Conservation (phyloP, 352 stramenopile genomes). For the Chrysophaeum taylorii region DNA sequence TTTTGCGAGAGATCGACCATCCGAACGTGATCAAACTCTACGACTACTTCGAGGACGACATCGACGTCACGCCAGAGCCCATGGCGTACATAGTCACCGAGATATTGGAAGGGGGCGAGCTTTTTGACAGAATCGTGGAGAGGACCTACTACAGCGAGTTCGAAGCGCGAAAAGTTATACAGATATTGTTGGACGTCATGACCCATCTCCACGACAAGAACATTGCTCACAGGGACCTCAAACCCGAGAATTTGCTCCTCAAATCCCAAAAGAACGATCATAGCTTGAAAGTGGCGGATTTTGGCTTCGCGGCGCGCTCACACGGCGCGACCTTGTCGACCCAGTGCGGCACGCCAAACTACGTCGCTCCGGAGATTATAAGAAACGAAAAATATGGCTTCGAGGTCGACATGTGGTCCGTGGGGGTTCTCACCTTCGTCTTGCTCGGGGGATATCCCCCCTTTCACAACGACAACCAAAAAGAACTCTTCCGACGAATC, state of each 20-base stretch:
- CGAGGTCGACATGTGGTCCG: slow-evolving; percentile 81
- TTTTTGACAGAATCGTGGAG: slow-evolving; percentile 78
- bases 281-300: slow-evolving; percentile 81
- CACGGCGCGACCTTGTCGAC: slow-evolving; percentile 13
- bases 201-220: slow-evolving; percentile 30
- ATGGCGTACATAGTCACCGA: slow-evolving; percentile 83
- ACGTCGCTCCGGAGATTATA: slow-evolving; percentile 85
- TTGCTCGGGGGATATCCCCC: slow-evolving; percentile 77
- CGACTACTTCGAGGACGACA: slow-evolving; percentile 1
- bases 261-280: slow-evolving; percentile 51
- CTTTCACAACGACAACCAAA: slow-evolving; percentile 45
- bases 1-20: slow-evolving; percentile 30
- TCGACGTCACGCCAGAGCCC: not conserved
- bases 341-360: slow-evolving; percentile 64
- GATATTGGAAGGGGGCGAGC: slow-evolving; percentile 68
- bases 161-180: slow-evolving; percentile 49
- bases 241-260: slow-evolving; percentile 37
- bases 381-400: slow-evolving; percentile 65
- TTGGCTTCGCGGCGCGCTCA: slow-evolving; percentile 69
- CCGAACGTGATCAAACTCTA: slow-evolving; percentile 34
- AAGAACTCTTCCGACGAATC: slow-evolving; percentile 70
- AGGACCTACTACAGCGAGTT: slow-evolving; percentile 68
- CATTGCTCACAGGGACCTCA: slow-evolving; percentile 43
- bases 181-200: slow-evolving; percentile 30
- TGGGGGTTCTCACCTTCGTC: slow-evolving; percentile 86